phyloP scores from a whole-genome alignment of 2,329 filamentous ascomycete species.

The Ascocoryne sarcoides region DNA sequence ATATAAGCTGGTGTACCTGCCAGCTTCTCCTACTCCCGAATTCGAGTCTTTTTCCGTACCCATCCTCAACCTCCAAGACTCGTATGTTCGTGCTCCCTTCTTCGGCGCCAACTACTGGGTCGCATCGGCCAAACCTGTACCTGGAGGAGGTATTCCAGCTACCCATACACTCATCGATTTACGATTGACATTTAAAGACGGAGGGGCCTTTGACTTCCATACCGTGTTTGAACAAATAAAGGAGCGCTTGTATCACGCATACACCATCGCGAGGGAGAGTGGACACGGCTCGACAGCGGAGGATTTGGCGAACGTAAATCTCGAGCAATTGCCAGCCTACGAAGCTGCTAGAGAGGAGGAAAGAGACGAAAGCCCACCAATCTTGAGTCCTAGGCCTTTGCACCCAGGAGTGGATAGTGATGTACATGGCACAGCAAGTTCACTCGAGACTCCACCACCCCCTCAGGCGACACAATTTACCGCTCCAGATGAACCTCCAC shows the following conservation, averaged over 20 bases:
- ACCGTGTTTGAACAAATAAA: slow-evolving; percentile 74
- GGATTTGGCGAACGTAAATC: slow-evolving; percentile 56
- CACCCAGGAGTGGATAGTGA: slow-evolving; percentile 17
- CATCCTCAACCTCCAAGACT: slow-evolving; percentile 79
- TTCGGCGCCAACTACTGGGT: slow-evolving; percentile 91
- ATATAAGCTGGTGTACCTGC: slow-evolving; percentile 75
- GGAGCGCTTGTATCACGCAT: slow-evolving; percentile 72
- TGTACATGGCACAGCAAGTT: slow-evolving; percentile 10
- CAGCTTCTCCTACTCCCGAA: slow-evolving; percentile 53
- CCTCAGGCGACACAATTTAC: slow-evolving; percentile 7
- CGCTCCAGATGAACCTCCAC: slow-evolving; percentile 68
- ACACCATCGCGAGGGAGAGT: slow-evolving; percentile 66
- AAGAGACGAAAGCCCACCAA: slow-evolving; percentile 15
- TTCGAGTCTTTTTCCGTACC: slow-evolving; percentile 84
- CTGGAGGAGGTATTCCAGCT: slow-evolving; percentile 73
- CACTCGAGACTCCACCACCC: slow-evolving; percentile 4
- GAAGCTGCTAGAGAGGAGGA: slow-evolving; percentile 42
- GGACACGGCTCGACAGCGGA: slow-evolving; percentile 38
- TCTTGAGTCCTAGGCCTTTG: slow-evolving; percentile 16
- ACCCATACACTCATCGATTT: slow-evolving; percentile 66
- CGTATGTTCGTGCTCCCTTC: slow-evolving; percentile 78
- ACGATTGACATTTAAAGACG: slow-evolving; percentile 86
- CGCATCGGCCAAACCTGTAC: slow-evolving; percentile 68
- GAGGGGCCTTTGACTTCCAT: slow-evolving; percentile 89
- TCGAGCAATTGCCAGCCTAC: slow-evolving; percentile 85